A percentile compares a stretch with the other conserved stretches of the same genome.
Conservation (phyloP, 129 eudicot genomes). For the Oenanthe sinensis region DNA sequence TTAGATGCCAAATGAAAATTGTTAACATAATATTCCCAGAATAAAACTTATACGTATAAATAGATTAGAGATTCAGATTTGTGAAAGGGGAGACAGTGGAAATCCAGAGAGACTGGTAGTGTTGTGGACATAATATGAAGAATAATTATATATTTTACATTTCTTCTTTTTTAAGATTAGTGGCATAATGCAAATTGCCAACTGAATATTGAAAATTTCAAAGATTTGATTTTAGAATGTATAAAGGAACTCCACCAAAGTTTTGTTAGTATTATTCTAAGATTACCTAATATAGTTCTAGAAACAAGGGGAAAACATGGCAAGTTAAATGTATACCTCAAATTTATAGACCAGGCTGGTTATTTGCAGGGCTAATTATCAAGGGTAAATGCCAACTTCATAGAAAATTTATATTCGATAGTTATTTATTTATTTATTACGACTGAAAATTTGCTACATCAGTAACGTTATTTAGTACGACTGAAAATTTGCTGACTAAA, state of each 20-base stretch:
- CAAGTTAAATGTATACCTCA: neutral
- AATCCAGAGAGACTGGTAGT: neutral
- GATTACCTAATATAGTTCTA: neutral
- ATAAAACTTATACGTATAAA: neutral
- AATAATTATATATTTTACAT: neutral
- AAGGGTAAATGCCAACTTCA: no score
- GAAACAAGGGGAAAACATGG: neutral
- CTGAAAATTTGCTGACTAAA: no score
- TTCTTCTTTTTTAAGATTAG: neutral
- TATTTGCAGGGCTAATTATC: no score
- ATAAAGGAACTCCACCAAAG: constrained; percentile 8
- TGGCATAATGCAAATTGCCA: constrained; percentile 10
- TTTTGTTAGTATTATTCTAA: neutral
- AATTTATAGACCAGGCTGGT: neutral
- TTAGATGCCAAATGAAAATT: constrained; percentile 9
- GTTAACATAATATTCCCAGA: neutral
- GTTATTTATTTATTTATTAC: no score
- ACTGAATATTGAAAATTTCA: constrained; percentile 1
- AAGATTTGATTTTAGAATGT: neutral
- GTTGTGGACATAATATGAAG: neutral
- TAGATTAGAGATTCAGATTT: neutral
- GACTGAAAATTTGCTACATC: no score
- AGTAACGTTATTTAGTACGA: no score
- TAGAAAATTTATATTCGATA: no score
- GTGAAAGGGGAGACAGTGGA: neutral